phyloP scores from a whole-genome alignment of 148 eudicot species.

The Persicaria maculosa region DNA sequence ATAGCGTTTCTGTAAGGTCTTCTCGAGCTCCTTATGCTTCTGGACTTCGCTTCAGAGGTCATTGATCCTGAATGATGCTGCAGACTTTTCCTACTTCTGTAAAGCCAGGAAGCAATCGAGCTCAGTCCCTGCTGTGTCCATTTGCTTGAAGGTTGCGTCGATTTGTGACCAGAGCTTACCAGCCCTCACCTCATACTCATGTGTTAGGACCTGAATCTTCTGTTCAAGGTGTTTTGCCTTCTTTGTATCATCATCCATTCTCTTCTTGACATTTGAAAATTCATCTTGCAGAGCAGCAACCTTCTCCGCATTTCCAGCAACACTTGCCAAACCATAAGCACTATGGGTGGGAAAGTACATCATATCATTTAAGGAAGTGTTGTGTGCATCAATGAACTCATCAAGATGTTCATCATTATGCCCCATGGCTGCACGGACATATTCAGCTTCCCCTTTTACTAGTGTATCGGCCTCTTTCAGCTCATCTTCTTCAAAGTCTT shows the following conservation, averaged over 20 bases:
- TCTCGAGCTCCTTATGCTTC: constrained; percentile 90
- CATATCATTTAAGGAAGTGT: constrained; percentile 62
- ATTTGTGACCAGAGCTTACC: constrained; percentile 75
- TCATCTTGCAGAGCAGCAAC: constrained; percentile 80
- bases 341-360: constrained; percentile 88
- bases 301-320: constrained; percentile 82
- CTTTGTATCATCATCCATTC: constrained; percentile 85
- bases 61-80: constrained; percentile 74
- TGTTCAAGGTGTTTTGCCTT: constrained; percentile 83
- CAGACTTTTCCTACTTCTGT: constrained; percentile 78
- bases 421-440: constrained; percentile 73
- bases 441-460: constrained; percentile 56
- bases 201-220: constrained; percentile 80
- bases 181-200: constrained; percentile 82
- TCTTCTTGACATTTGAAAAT: constrained; percentile 83
- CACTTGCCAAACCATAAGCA: constrained; percentile 82
- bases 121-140: constrained; percentile 92
- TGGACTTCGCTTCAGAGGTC: constrained; percentile 94
- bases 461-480: constrained; percentile 75
- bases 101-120: constrained; percentile 84
- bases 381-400: constrained; percentile 82
- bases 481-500: constrained; percentile 73
- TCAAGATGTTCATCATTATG: constrained; percentile 72
- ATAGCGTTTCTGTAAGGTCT: constrained; percentile 63
- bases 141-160: constrained; percentile 82